Conservation (phyloP, 345 rosid genomes). For the Firmiana major region DNA sequence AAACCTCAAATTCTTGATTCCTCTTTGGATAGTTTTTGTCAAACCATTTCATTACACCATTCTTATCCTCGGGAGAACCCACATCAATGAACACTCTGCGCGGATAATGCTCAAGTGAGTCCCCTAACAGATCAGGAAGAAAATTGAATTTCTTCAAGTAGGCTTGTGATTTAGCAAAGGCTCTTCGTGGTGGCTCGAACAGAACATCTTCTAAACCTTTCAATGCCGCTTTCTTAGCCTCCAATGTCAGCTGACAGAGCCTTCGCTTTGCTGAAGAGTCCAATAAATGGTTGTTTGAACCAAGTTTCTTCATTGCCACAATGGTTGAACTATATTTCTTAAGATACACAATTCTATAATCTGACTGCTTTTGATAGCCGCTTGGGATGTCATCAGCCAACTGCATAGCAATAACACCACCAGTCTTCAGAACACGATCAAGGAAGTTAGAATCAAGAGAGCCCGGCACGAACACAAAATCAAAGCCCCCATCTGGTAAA, state of each 20-base stretch:
- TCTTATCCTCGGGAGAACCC: conserved; percentile 20
- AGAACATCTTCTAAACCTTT: conserved; percentile 35
- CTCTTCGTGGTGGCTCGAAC: conserved; percentile 39
- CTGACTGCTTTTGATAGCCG: conserved; percentile 25
- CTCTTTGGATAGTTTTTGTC: conserved; percentile 28
- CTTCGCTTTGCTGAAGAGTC: conserved; percentile 19
- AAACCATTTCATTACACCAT: conserved; percentile 30
- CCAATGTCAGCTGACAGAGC: conserved; percentile 23
- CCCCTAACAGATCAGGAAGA: conserved; percentile 40
- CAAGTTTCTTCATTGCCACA: conserved; percentile 36
- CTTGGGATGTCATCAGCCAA: conserved; percentile 15
- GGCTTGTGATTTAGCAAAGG: conserved; percentile 14
- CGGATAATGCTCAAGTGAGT: conserved; percentile 27
- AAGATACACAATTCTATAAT: conserved; percentile 35
- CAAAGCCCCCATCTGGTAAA: conserved; percentile 30
- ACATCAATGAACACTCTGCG: conserved; percentile 29
- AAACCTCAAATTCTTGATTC: conserved; percentile 29
- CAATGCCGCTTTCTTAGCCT: conserved; percentile 31
- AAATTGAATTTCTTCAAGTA: conserved; percentile 25
- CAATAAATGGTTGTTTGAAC: not conserved
- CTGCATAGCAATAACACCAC: conserved; percentile 37
- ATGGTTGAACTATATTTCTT: conserved; percentile 27
- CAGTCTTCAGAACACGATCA: conserved; percentile 39
- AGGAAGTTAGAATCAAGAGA: conserved; percentile 22
- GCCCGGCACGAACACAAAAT: conserved; percentile 32